Percentiles rank a stretch among this genome's conserved stretches.
Conservation (phyloP, 768 basidiomycete species). For the Dioszegia crocea region DNA sequence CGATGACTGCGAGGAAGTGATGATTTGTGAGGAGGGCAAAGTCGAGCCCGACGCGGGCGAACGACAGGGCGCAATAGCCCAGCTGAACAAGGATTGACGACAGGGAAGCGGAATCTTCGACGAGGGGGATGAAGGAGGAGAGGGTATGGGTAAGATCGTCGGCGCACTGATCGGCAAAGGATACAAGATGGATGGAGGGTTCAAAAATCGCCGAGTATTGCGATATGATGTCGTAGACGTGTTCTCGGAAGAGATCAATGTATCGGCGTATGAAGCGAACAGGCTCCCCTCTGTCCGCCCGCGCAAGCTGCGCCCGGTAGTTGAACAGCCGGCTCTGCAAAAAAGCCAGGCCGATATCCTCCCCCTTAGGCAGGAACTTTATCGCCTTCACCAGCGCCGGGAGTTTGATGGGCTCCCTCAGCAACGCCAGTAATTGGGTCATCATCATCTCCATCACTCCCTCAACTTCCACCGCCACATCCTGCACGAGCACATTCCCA, state of each 20-base stretch:
- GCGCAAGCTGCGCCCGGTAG: constrained; percentile 58
- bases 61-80: constrained; percentile 86
- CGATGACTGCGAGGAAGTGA: constrained; percentile 65
- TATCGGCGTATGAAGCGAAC: constrained; percentile 77
- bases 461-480: constrained; percentile 56
- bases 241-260: constrained; percentile 86
- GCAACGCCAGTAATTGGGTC: constrained; percentile 67
- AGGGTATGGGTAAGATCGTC: constrained; percentile 52
- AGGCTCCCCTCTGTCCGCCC: constrained; percentile 64
- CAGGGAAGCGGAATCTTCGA: constrained; percentile 57
- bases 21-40: constrained; percentile 67
- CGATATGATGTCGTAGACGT: constrained; percentile 84
- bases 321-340: constrained; percentile 67
- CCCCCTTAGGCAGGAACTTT: constrained; percentile 73
- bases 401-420: constrained; percentile 80
- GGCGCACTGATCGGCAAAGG: constrained; percentile 57
- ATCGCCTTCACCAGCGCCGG: constrained; percentile 87
- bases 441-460: constrained; percentile 57
- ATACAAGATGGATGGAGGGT: constrained; percentile 59
- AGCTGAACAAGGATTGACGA: constrained; percentile 85
- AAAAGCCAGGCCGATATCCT: constrained; percentile 79
- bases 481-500: constrained; percentile 55
- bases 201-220: constrained; percentile 88
- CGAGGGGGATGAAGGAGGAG: constrained; percentile 57
- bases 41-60: constrained; percentile 86